Conservation (phyloP, 2,329 filamentous ascomycete genomes). For the Trichoderma koningiopsis region DNA sequence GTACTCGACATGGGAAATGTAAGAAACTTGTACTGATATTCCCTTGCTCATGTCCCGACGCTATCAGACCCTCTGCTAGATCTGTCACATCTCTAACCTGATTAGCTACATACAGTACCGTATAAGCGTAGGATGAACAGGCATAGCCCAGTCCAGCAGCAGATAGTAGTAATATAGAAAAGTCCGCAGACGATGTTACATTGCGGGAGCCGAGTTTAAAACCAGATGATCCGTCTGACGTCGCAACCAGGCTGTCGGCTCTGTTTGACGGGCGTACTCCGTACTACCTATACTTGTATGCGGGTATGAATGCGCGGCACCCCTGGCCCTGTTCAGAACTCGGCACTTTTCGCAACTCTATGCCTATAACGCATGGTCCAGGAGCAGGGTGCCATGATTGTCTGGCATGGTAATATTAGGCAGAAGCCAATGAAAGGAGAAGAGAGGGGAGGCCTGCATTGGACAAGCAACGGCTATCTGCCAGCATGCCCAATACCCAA, state of each 20-base stretch:
- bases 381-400: neutral
- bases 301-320: neutral
- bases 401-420: neutral
- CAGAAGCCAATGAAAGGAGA: constrained; percentile 14
- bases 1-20: neutral
- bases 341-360: constrained; percentile 10
- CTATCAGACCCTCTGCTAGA: constrained; percentile 24
- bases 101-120: constrained; percentile 6
- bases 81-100: constrained; percentile 26
- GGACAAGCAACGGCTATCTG: neutral
- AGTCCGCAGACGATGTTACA: constrained; percentile 12
- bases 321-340: neutral
- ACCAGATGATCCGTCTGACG: constrained; percentile 22
- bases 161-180: neutral
- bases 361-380: neutral
- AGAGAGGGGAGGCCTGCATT: neutral
- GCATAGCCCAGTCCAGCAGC: constrained; percentile 8
- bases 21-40: neutral
- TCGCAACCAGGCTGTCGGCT: constrained; percentile 19
- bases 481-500: neutral
- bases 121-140: constrained; percentile 4
- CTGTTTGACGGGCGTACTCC: constrained; percentile 17
- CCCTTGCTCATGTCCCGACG: constrained; percentile 7
- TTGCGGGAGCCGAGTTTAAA: constrained; percentile 22
- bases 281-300: neutral